Evolutionary conservation across 805 yeast genomes (phyloP), one percentile per base, ranked within the genome.

Genomic region (Barnettozyma sp.): DNA sequence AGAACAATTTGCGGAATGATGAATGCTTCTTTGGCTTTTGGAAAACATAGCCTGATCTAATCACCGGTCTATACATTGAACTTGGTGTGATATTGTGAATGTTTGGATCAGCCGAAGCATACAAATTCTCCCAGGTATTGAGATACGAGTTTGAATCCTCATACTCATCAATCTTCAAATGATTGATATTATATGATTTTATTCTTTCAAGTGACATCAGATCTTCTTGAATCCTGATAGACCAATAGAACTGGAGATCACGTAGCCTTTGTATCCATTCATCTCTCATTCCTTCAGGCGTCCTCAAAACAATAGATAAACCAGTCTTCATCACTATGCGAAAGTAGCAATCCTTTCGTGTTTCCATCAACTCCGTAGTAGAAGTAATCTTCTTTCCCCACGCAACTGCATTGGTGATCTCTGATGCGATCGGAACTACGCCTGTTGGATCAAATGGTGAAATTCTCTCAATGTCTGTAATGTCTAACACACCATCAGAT

Each of bases 21-120:
- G 84, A 58, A 51, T 81, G 87, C 51, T 77, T 83, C 39, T 71
- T 74, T 4, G 74, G 67, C 49, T 87, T 88, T 44, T 76, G 76
- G 51, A 71, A 87, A 18, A 90, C 54, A 22, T 65, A 56, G 0
- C 96, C 96, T 40, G 76, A 70, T 59, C 67, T 67, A 16, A 80
- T 59, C 3, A 88, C 58, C 9, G 79, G 68, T 12, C 76, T 71
- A 18, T 76, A 68, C 58, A 80, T 64, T 0, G 90, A 66, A 34
- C 75, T 54, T 4, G 77, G 62, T 9, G 79, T 73, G 15, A 78
- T 68, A 43, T 75, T 73, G 50, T 73, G 73, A 4, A 76, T 54
- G 8, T 43, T 41, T 0, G 80, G 64, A 45, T 79, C 78, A 0
- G 85, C 73, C 1, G 53, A 26, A 0, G 75, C 81, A 15, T 63